Percentiles rank a stretch among this genome's conserved stretches.
Conservation (phyloP, 805 yeast species). For the Scheffersomyces amazonensis region DNA sequence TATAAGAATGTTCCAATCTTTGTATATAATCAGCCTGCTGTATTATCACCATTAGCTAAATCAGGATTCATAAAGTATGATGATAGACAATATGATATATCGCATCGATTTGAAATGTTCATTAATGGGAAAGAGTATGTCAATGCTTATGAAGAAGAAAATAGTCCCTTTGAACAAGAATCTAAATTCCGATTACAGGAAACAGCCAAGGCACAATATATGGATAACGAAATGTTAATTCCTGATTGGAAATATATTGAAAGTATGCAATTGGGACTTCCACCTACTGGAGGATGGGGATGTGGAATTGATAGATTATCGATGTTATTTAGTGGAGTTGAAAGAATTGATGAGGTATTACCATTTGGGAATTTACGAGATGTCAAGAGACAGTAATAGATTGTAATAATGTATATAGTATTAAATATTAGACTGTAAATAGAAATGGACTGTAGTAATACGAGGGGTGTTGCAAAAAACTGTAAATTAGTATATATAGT, state of each 20-base stretch:
- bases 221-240: constrained; percentile 60
- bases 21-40: constrained; percentile 78
- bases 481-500: no score
- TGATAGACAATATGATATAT: constrained; percentile 35
- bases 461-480: no score
- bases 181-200: constrained; percentile 63
- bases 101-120: constrained; percentile 82
- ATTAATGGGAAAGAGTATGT: constrained; percentile 77
- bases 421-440: no score
- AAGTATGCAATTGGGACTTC: constrained; percentile 88
- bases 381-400: constrained; percentile 31
- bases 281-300: constrained; percentile 99
- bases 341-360: constrained; percentile 71
- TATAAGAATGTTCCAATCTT: constrained; percentile 55
- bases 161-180: constrained; percentile 72
- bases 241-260: constrained; percentile 73
- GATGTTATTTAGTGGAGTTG: constrained; percentile 67
- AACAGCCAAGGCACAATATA: constrained; percentile 38
- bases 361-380: constrained; percentile 73
- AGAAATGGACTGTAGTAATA: no score
- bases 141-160: constrained; percentile 96
- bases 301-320: constrained; percentile 86
- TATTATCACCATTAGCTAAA: constrained; percentile 86
- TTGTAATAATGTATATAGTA: background rate
- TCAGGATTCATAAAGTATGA: constrained; percentile 36